Evolutionary conservation across 352 stramenopile species (phyloP).

Genomic region (Globisporangium nunn): DNA sequence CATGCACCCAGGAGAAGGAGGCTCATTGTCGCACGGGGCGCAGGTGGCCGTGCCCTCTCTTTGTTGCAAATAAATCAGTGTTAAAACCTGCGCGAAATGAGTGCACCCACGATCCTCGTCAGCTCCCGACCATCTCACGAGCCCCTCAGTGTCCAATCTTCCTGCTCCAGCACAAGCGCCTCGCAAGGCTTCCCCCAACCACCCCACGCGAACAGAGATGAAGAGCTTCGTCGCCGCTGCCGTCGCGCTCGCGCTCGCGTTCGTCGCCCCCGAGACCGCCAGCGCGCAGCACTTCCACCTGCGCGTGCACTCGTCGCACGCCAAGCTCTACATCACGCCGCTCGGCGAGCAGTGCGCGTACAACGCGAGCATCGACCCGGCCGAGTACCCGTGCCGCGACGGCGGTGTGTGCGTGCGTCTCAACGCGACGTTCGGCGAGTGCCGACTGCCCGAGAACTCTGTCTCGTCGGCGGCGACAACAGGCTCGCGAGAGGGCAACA

Average conservation of each 20-base stretch:
- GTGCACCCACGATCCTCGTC: background rate
- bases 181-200: background rate
- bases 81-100: background rate
- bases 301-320: conserved; percentile 16
- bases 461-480: conserved; percentile 7
- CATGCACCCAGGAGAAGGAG: background rate
- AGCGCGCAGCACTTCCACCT: conserved; percentile 29
- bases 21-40: background rate
- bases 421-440: conserved; percentile 51
- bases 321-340: conserved; percentile 52
- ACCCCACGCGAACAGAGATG: background rate
- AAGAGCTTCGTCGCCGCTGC: conserved; percentile 5
- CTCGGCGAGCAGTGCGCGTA: conserved; percentile 54
- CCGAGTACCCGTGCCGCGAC: conserved; percentile 46
- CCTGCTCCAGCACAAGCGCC: conserved; percentile 3
- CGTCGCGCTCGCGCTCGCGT: conserved; percentile 7
- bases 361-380: conserved; percentile 43
- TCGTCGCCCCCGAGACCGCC: conserved; percentile 13
- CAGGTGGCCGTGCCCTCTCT: background rate
- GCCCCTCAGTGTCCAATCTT: background rate
- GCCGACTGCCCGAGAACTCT: conserved; percentile 10
- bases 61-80: conserved; percentile 10
- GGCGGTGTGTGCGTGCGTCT: conserved; percentile 36
- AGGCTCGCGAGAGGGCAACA: conserved; percentile 1
- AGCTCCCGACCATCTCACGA: background rate